Base-by-base conservation (phyloP, 768 basidiomycete genomes). In the Kwoniella heveanensis region DNA sequence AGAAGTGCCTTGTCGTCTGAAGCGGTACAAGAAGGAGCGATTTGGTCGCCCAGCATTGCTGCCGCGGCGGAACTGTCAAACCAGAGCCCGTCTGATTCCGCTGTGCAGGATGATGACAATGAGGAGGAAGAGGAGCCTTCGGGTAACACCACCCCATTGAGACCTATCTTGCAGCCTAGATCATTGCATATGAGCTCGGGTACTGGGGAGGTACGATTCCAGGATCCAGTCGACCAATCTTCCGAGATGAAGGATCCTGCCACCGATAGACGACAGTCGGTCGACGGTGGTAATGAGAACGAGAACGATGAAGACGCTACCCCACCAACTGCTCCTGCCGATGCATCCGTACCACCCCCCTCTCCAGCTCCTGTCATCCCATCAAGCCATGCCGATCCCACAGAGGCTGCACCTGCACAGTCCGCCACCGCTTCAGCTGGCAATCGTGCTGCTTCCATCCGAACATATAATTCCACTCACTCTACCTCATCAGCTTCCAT, bases 371-470 rank as follows among this genome's bases (percentile, higher is more conserved):
- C 51, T 21, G 17, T 17, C n/a, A 24, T 26, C 7, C 21, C 60
- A 15, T 22, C 36, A 22, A 19, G n/a, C 39, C 8, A 44, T 44
- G 39, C 17, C 10, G 39, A 44, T 19, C 17, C 39, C 39, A 17
- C 39, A 44, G 39, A 8, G 10, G 39, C 3, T 17, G 39, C 39
- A 44, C 19, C 39, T 17, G 39, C 10, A 3, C 17, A 10, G 39
- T 3, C 39, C 4, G 39, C 57, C 4, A 25, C 22, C 24, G 29
- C 57, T 21, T 7, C 39, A 17, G 25, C 49, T 0, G 50, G 59
- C 13, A 55, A 59, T 27, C 46, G 71, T 50, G 64, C 68, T 7
- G 71, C 68, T 19, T 70, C 66, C 10, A 32, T 67, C 12, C 36
- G 68, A 19, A 70, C 66, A 5, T 67, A 62, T 21, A 57, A 54